phyloP scores from a whole-genome alignment of 2,329 filamentous ascomycete species.

The Ampelomyces quisqualis region DNA sequence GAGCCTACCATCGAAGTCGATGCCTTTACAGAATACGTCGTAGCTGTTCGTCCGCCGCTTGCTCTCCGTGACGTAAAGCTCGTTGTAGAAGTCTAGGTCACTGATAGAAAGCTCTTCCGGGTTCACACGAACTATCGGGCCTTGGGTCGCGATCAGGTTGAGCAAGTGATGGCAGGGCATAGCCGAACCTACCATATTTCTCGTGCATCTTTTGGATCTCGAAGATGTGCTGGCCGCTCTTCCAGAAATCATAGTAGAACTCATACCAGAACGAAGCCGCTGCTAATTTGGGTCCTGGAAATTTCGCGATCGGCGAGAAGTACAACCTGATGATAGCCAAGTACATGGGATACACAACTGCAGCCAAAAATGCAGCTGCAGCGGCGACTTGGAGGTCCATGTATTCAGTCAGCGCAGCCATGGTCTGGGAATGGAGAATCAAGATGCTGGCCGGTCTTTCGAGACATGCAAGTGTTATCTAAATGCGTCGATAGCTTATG shows the following conservation, averaged over 20 bases:
- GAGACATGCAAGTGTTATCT: no score
- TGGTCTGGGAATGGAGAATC: no score
- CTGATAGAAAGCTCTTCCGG: conserved; percentile 27
- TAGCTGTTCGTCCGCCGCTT: conserved; percentile 20
- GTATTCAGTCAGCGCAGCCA: no score
- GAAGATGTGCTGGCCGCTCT: conserved; percentile 28
- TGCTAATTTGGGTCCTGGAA: conserved; percentile 29
- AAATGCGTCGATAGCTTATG: no score
- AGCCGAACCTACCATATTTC: conserved; percentile 25
- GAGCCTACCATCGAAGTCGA: conserved; percentile 31
- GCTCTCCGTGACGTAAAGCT: conserved; percentile 25
- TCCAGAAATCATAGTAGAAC: conserved; percentile 26
- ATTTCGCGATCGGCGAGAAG: conserved; percentile 22
- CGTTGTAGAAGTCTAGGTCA: conserved; percentile 25
- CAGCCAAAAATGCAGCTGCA: no score
- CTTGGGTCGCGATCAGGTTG: conserved; percentile 6
- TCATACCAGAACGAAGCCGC: conserved; percentile 27
- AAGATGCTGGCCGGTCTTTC: no score
- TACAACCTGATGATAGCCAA: conserved; percentile 9
- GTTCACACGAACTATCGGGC: conserved; percentile 34
- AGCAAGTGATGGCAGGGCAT: background rate
- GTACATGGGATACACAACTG: background rate
- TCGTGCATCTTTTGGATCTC: conserved; percentile 34
- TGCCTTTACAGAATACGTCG: conserved; percentile 13
- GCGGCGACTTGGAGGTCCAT: no score